Evolutionary conservation across 495 filamentous ascomycete genomes (phyloP).

Genomic region (Diplogelasinospora grovesii): DNA sequence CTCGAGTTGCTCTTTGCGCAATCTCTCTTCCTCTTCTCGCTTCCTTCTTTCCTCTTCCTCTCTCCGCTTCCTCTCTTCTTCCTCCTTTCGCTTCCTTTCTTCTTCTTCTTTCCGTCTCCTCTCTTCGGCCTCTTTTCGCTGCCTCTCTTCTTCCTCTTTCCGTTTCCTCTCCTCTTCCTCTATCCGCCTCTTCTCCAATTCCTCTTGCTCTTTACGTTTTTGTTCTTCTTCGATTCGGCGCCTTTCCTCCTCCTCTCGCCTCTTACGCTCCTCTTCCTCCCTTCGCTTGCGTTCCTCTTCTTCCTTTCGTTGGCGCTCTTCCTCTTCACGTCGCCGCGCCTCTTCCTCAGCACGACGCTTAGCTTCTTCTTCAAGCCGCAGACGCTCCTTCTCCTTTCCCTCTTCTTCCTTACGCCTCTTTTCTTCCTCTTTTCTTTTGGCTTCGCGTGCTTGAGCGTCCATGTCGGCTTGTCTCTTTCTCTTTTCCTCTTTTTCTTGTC

Average conservation of each 20-base stretch:
- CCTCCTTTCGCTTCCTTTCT: conserved; percentile 27
- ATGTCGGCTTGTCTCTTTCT: conserved; percentile 19
- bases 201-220: conserved; percentile 45
- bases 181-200: too few species aligned
- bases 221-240: conserved; percentile 26
- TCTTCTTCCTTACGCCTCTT: conserved; percentile 9
- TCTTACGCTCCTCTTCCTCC: conserved; percentile 26
- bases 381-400: conserved; percentile 16
- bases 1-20: conserved; percentile 35
- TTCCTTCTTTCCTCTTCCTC: conserved; percentile 29
- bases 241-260: conserved; percentile 25
- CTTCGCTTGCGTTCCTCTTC: conserved; percentile 28
- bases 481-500: conserved; percentile 35
- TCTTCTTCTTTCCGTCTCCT: conserved; percentile 31
- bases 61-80: conserved; percentile 22
- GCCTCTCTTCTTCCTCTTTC: conserved; percentile 33
- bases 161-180: conserved; percentile 40
- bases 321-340: conserved; percentile 6
- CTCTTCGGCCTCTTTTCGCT: conserved; percentile 30
- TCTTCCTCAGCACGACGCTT: conserved; percentile 19
- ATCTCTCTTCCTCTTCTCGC: conserved; percentile 34
- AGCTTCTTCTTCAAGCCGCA: conserved; percentile 17
- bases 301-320: conserved; percentile 5
- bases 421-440: conserved; percentile 13
- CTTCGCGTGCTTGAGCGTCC: conserved; percentile 21